A percentile compares a stretch with the other conserved stretches of the same genome.
Conservation (phyloP, 306 rosid genomes). For the Corylus heterophylla region DNA sequence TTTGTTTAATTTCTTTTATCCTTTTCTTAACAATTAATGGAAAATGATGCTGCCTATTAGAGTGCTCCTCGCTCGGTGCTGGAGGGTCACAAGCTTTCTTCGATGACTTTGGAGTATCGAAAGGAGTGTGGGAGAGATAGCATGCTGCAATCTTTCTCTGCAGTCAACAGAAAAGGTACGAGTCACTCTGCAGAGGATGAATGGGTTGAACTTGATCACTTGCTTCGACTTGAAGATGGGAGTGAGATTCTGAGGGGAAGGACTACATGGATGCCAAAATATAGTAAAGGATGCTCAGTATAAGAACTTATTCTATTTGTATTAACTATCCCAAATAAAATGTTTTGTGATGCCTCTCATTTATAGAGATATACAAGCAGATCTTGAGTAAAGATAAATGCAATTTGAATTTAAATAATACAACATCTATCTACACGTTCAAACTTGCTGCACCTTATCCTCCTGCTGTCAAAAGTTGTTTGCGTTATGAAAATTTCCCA, state of each 20-base stretch:
- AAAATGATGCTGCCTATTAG: not conserved
- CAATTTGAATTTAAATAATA: too few relatives aligned
- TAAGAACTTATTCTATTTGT: too few relatives aligned
- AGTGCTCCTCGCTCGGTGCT: constrained; percentile 1
- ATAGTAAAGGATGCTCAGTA: too few relatives aligned
- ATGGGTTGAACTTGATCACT: constrained; percentile 10
- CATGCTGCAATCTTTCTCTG: constrained; percentile 4
- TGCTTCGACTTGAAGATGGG: not conserved
- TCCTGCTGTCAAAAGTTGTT: too few relatives aligned
- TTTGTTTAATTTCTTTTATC: too few relatives aligned
- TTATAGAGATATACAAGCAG: too few relatives aligned
- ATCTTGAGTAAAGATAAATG: too few relatives aligned
- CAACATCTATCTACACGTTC: too few relatives aligned
- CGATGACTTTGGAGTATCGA: not conserved
- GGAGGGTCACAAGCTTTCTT: constrained; percentile 2
- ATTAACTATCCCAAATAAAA: too few relatives aligned
- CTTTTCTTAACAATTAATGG: not conserved
- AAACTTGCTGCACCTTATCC: too few relatives aligned
- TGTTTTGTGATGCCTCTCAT: too few relatives aligned
- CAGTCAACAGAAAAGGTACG: not conserved
- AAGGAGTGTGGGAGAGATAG: constrained; percentile 23
- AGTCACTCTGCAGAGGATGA: not conserved
- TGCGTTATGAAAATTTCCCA: too few relatives aligned
- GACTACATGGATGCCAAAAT: constrained; percentile 1
- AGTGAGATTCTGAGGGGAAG: not conserved